Conservation (phyloP, 1,139 yeast genomes). For the Geotrichum bryndzae region DNA sequence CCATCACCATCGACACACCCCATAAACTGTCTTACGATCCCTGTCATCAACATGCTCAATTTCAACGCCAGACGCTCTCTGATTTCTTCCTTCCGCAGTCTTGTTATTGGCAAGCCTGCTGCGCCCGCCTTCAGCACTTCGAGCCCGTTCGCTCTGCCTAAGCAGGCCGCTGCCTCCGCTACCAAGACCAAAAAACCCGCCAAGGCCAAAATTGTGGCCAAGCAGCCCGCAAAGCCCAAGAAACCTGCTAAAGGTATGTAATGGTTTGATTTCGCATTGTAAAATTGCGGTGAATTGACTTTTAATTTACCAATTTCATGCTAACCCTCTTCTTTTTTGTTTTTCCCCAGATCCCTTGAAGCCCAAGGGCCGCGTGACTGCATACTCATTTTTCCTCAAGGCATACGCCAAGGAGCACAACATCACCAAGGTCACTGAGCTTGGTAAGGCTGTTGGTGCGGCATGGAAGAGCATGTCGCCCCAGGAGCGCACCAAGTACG, state of each 20-base stretch:
- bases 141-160: neutral
- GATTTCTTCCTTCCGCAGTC: neutral
- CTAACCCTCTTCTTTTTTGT: neutral
- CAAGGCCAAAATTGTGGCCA: neutral
- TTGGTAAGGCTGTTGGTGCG: conserved; percentile 64
- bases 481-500: conserved; percentile 82
- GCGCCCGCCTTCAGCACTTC: neutral
- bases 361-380: neutral
- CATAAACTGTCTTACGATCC: neutral
- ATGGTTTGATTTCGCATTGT: neutral
- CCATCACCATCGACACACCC: neutral
- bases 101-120: neutral
- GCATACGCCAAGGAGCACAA: neutral
- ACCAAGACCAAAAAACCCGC: neutral
- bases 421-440: conserved; percentile 51
- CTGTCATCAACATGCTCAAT: neutral
- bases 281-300: neutral
- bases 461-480: conserved; percentile 85
- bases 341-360: neutral
- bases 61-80: neutral
- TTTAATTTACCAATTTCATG: neutral
- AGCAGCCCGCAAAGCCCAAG: neutral
- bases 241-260: neutral
- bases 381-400: neutral
- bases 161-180: neutral